Conservation (phyloP, 1,284 basidiomycete genomes). For the Ceratobasidium papillatum region DNA sequence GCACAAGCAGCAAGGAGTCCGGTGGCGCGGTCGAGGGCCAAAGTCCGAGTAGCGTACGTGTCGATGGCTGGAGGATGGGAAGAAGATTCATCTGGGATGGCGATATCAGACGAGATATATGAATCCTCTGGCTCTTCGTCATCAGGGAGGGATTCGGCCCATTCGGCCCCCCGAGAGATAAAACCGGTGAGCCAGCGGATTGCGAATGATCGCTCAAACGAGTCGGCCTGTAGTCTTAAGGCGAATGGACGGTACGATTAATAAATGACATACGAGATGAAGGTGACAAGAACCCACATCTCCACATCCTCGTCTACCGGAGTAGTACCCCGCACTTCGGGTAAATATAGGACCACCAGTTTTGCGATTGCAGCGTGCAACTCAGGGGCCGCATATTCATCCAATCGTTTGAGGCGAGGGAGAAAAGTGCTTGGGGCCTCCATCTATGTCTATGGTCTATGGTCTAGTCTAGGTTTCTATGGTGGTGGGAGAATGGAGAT, state of each 20-base stretch:
- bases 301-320: slow-evolving; percentile 46
- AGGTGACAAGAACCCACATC: not conserved
- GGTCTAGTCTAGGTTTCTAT: slow-evolving; percentile 29
- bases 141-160: slow-evolving; percentile 53
- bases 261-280: not conserved
- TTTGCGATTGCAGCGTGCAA: slow-evolving; percentile 46
- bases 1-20: slow-evolving; percentile 67
- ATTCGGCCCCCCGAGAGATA: slow-evolving; percentile 64
- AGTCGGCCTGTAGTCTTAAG: slow-evolving; percentile 57
- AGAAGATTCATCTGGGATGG: not conserved
- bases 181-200: slow-evolving; percentile 76
- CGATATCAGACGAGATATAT: not conserved
- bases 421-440: slow-evolving; percentile 48
- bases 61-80: not conserved
- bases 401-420: slow-evolving; percentile 44
- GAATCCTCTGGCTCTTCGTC: slow-evolving; percentile 51
- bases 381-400: slow-evolving; percentile 46
- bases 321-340: slow-evolving; percentile 52
- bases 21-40: slow-evolving; percentile 67
- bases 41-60: slow-evolving; percentile 50
- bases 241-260: not conserved
- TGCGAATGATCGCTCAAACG: slow-evolving; percentile 72
- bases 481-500: slow-evolving; percentile 23
- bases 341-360: slow-evolving; percentile 51
- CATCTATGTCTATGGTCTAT: slow-evolving; percentile 41